A percentile compares a stretch with the other conserved stretches of the same genome.
Conservation (phyloP, 257 asterid species). For the Handroanthus guayacan region DNA sequence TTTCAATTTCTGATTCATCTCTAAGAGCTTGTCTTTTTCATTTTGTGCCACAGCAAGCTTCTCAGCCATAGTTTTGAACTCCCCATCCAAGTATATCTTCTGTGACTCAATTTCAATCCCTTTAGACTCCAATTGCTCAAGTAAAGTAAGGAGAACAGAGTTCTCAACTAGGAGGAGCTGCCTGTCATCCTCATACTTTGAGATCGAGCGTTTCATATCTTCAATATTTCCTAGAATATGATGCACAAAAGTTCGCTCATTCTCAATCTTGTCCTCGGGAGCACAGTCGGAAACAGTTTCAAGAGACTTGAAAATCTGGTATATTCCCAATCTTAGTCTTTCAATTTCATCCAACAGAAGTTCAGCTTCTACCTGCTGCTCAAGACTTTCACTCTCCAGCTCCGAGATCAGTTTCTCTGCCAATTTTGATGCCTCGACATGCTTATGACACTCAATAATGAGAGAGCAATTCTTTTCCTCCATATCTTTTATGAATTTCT, state of each 20-base stretch:
- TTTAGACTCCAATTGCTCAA: constrained; percentile 75
- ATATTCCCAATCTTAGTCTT: constrained; percentile 71
- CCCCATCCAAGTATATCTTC: constrained; percentile 59
- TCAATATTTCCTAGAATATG: constrained; percentile 62
- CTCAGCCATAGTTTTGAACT: constrained; percentile 52
- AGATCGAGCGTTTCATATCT: constrained; percentile 60
- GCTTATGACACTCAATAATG: constrained; percentile 80
- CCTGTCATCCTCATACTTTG: constrained; percentile 64
- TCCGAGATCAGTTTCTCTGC: constrained; percentile 83
- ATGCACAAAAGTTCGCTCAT: constrained; percentile 59
- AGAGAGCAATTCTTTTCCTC: constrained; percentile 81
- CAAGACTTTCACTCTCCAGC: constrained; percentile 86
- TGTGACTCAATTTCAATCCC: constrained; percentile 61
- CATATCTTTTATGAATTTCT: constrained; percentile 89
- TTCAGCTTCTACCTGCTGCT: constrained; percentile 94
- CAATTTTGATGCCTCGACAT: constrained; percentile 86
- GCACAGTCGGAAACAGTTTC: constrained; percentile 49
- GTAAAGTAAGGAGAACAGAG: constrained; percentile 70
- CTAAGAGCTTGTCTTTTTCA: constrained; percentile 59
- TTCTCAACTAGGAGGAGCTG: constrained; percentile 76
- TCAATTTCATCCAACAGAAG: constrained; percentile 80
- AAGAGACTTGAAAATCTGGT: constrained; percentile 70
- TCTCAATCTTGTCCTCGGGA: constrained; percentile 56
- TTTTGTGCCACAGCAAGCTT: constrained; percentile 52
- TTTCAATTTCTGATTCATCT: constrained; percentile 56